Evolutionary conservation across 1,284 basidiomycete genomes (phyloP).

Genomic region (Afroboletus lepidellus): DNA sequence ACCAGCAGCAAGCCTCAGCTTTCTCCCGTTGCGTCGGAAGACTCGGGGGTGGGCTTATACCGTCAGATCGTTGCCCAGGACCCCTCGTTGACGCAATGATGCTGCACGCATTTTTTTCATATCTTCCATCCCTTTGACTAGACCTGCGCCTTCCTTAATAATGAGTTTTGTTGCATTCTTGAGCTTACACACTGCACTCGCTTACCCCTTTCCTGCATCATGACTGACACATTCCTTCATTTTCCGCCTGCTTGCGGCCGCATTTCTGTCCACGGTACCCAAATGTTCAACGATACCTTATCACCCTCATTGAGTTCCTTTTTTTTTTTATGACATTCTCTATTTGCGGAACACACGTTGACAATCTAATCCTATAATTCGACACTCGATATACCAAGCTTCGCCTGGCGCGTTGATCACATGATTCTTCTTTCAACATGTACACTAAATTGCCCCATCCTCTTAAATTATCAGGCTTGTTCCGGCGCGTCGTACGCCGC

Average conservation of each 20-base stretch:
- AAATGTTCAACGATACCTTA: constrained; percentile 36
- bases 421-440: constrained; percentile 18
- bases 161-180: constrained; percentile 26
- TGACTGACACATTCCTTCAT: constrained; percentile 34
- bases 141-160: constrained; percentile 26
- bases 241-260: constrained; percentile 21
- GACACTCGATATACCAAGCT: constrained; percentile 27
- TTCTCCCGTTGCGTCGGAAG: constrained; percentile 79
- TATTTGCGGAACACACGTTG: constrained; percentile 38
- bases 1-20: constrained; percentile 47
- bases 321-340: constrained; percentile 37
- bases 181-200: constrained; percentile 25
- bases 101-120: constrained; percentile 19
- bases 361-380: constrained; percentile 32
- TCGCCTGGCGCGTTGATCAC: constrained; percentile 23
- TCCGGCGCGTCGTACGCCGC: constrained; percentile 67
- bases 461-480: constrained; percentile 12
- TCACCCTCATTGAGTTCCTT: constrained; percentile 34
- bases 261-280: constrained; percentile 29
- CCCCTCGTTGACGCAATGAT: constrained; percentile 57
- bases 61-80: constrained; percentile 74
- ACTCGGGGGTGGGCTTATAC: constrained; percentile 79
- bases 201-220: constrained; percentile 27
- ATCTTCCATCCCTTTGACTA: constrained; percentile 20
- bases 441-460: constrained; percentile 14